phyloP scores from a whole-genome alignment of 441 rosid genomes.

The Codiaeum variegatum region DNA sequence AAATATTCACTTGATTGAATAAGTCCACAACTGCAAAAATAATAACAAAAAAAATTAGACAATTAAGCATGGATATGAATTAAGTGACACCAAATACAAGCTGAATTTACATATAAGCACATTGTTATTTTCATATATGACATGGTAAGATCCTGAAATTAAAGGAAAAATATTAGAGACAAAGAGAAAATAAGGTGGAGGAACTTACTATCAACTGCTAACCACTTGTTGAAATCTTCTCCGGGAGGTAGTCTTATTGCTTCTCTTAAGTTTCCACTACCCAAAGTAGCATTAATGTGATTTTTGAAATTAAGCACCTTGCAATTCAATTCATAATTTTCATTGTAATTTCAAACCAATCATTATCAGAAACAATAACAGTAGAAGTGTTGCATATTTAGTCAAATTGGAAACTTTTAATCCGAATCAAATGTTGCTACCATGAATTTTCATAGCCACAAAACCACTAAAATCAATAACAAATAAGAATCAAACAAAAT shows the following conservation, averaged over 20 bases:
- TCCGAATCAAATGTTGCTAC: too few species aligned
- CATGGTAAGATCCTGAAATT: too few species aligned
- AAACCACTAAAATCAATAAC: too few species aligned
- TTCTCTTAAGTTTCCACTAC: conserved; percentile 96
- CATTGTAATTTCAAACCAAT: neutral
- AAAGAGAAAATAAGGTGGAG: neutral
- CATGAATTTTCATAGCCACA: too few species aligned
- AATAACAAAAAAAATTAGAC: neutral
- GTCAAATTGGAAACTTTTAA: too few species aligned
- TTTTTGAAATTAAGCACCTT: conserved; percentile 93
- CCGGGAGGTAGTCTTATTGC: conserved; percentile 97
- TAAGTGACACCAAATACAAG: too few species aligned
- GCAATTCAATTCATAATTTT: conserved; percentile 9
- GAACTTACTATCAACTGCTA: conserved; percentile 79
- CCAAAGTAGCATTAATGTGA: conserved; percentile 94
- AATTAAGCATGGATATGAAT: neutral
- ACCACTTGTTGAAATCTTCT: conserved; percentile 95
- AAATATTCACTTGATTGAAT: conserved; percentile 97
- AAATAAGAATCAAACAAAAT: too few species aligned
- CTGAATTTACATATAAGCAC: too few species aligned
- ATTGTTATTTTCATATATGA: too few species aligned
- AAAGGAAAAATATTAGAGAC: too few species aligned
- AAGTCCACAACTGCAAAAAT: conserved; percentile 86
- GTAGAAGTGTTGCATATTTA: too few species aligned
- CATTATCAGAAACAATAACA: too few species aligned